Base-by-base conservation (phyloP, 768 basidiomycete genomes). In the Auricularia sp. region DNA sequence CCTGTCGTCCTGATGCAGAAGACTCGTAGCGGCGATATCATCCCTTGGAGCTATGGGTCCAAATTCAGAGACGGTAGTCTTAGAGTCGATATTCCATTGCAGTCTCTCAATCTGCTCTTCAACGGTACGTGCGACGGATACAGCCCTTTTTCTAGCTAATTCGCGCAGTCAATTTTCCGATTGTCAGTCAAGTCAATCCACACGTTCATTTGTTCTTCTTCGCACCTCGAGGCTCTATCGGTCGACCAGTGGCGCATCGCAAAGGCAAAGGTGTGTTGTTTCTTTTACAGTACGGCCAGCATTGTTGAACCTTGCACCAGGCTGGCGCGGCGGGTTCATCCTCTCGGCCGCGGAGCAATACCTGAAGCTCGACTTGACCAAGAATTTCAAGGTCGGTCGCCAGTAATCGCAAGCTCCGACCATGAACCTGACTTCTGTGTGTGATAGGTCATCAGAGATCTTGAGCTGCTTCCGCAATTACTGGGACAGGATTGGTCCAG, bases 1-100 rank as follows among this genome's bases (percentile, higher is more conserved):
- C 93, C 96, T 3, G 96, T 98, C 16, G 93, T 94, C 0, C 75
- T 99, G 63, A 91, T 99, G 90, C 90, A 93, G 72, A 98, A 96
- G 74, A 81, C 87, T 29, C 83, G 80, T 66, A 87, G 87, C 66
- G 94, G 92, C 1, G 83, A 79, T 47, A 77, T 94, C 63, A 83
- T 91, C 6, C 94, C 94, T 0, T 95, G 93, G 90, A 96, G 90
- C 72, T 94, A 93, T 87, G 95, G 94, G 33, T 92, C 90, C 67
- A 83, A 88, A 66, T 98, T 95, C 75, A 95, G 91, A 72, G 94
- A 98, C 71, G 94, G 94, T 2, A 93, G 91, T 34, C 75, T 97
- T 42, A 71, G 94, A 70, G 96, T 97, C 61, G 97, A 99, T 75
- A 97, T 99, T 67, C 96, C 96, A 1, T 79, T 94, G 23, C 93